Evolutionary conservation across 345 rosid species (phyloP), one percentile per base, ranked within the genome.

Genomic region (Odontarrhena argentea): DNA sequence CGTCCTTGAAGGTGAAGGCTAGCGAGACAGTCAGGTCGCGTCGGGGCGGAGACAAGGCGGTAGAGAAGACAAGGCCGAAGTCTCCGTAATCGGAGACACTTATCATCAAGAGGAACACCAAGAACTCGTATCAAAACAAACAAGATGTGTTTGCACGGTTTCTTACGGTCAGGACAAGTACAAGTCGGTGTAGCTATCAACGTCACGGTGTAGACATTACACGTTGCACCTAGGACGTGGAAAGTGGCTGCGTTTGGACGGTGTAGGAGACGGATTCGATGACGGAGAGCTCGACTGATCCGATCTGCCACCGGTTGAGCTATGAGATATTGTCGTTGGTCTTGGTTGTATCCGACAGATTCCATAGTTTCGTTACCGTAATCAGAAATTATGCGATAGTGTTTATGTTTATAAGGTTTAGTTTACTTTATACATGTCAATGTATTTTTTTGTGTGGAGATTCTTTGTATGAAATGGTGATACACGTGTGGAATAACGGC

Each of bases 81-180:
- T 42, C 78, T 87, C 73, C 86, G 67, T 67, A 84, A 69, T 2
- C 83, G 77, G 13, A 93, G 82, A 80, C 90, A 84, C 9, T 69
- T 63, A 48, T 93, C 97, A 6, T 87, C 82, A 0, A 79, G 68
- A 7, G 94, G 75, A 61, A 93, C 73, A 0, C 97, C 96, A 6
- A 92, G 77, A 8, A 76, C 98, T 11, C 91, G 81, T 11, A 92
- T 85, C 1, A 84, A 71, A 46, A 89, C 90, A 56, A 89, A 92
- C 7, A 89, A 57, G 4, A 92, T 87, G 73, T 92, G 98, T 34
- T 92, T 92, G 83, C 98, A 92, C 9, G 96, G 96, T 14, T 66
- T 74, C n/a, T 79, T 81, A 9, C 93, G 91, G 74, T 89, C 97
- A 0, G 97, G 98, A 70, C 98, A 92, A 0, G 93, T 83, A 74